A percentile compares a stretch with the other conserved stretches of the same genome.
phyloP scores from a whole-genome alignment of 2,329 filamentous ascomycete species.

The Venturiaceae sp. region DNA sequence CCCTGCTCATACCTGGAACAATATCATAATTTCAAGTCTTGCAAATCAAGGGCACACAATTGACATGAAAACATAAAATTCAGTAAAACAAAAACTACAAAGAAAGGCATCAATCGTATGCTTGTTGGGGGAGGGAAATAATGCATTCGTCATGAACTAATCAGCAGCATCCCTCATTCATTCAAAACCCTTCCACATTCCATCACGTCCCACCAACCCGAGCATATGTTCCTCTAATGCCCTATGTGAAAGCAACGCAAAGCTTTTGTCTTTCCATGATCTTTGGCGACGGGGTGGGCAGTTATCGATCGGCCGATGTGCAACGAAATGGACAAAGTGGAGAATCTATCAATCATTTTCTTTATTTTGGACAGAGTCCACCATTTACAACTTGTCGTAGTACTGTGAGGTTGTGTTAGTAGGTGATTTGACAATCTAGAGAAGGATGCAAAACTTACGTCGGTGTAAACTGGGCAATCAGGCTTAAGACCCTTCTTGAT shows the following conservation, averaged over 20 bases:
- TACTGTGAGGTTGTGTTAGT: conserved; percentile 52
- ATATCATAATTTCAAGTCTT: too few species aligned
- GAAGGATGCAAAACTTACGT: conserved; percentile 59
- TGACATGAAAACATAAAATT: background rate
- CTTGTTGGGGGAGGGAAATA: background rate
- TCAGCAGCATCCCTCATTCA: background rate
- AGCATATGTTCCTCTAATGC: background rate
- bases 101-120: background rate
- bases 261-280: background rate
- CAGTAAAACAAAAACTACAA: background rate
- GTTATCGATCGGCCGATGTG: background rate
- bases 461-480: conserved; percentile 83
- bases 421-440: conserved; percentile 15
- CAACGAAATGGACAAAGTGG: background rate
- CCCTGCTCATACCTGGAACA: too few species aligned
- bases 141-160: background rate
- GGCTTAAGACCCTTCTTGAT: conserved; percentile 99
- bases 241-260: background rate
- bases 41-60: too few species aligned
- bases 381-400: conserved; percentile 93
- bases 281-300: background rate
- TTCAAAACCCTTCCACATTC: background rate
- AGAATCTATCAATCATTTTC: conserved; percentile 2
- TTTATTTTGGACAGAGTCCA: background rate
- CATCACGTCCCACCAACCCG: background rate